Percentiles rank a stretch among this genome's conserved stretches.
Conservation (phyloP, 2,329 filamentous ascomycete species). For the Alternaria postmessia region DNA sequence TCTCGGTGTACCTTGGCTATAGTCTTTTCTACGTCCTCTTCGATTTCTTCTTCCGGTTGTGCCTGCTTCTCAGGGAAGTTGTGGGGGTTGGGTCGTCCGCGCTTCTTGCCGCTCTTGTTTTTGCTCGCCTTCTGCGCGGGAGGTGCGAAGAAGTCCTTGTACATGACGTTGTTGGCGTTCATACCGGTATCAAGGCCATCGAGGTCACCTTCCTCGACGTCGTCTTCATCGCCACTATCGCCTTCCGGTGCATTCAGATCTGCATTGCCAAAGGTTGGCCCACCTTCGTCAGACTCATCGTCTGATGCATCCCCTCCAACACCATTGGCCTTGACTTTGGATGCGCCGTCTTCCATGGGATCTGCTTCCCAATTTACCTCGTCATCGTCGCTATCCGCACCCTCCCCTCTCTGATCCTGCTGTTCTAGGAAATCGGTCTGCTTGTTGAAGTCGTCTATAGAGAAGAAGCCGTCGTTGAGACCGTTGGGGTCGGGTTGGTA, state of each 20-base stretch:
- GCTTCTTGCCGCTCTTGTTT: conserved; percentile 63
- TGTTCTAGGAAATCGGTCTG: conserved; percentile 89
- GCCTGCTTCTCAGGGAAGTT: conserved; percentile 52
- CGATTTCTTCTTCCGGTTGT: conserved; percentile 35
- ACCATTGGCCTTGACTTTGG: conserved; percentile 39
- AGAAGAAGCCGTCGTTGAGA: conserved; percentile 97
- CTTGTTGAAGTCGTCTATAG: conserved; percentile 96
- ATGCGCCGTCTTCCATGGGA: conserved; percentile 61
- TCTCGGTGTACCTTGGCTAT: conserved; percentile 89
- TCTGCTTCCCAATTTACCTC: conserved; percentile 88
- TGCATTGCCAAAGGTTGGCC: conserved; percentile 84
- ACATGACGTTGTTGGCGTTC: conserved; percentile 89
- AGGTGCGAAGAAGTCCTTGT: conserved; percentile 91
- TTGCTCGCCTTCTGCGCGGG: conserved; percentile 75
- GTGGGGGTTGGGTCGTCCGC: conserved; percentile 64
- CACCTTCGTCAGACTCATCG: conserved; percentile 73
- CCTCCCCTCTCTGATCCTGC: conserved; percentile 79
- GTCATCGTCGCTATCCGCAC: conserved; percentile 77
- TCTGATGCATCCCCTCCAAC: conserved; percentile 55
- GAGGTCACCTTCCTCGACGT: conserved; percentile 64
- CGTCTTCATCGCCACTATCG: conserved; percentile 69
- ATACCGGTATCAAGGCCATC: conserved; percentile 62
- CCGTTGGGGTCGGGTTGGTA: conserved; percentile 79
- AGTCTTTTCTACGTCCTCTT: conserved; percentile 77
- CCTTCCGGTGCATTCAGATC: conserved; percentile 77